Percentiles rank a stretch among this genome's conserved stretches.
phyloP scores from a whole-genome alignment of 78 protist genomes.

The Cavenderia fasciculata region DNA sequence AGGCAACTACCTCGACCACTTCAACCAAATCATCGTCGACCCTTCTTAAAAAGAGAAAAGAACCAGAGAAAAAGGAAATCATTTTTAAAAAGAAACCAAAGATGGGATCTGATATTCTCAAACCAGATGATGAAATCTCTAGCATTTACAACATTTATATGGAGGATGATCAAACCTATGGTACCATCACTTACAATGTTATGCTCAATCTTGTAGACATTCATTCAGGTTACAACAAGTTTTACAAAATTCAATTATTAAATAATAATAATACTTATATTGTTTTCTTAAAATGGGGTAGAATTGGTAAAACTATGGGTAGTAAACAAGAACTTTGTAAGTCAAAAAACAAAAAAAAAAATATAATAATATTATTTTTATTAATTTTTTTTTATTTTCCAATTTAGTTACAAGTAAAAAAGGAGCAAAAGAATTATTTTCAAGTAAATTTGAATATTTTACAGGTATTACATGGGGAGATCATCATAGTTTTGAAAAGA shows the following conservation, averaged over 20 bases:
- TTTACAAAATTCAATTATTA: conserved; percentile 67
- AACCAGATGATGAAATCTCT: not conserved
- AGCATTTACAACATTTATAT: conserved; percentile 43
- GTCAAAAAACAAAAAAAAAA: not conserved
- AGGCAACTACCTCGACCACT: conserved; percentile 18
- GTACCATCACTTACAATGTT: conserved; percentile 66
- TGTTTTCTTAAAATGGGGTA: conserved; percentile 57
- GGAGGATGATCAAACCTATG: conserved; percentile 21
- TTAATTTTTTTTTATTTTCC: no score
- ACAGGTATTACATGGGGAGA: conserved; percentile 63
- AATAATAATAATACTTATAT: not conserved
- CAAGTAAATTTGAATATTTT: conserved; percentile 24
- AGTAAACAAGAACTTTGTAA: not conserved
- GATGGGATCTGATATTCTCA: conserved; percentile 51
- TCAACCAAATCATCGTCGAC: not conserved
- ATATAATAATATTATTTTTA: not conserved
- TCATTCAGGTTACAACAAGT: conserved; percentile 47
- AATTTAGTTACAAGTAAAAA: no score
- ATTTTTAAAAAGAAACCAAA: conserved; percentile 51
- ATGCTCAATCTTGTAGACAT: conserved; percentile 72
- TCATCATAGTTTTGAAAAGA: conserved; percentile 49
- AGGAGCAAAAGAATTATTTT: conserved; percentile 21
- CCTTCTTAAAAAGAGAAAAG: not conserved
- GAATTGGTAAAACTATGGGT: conserved; percentile 65
- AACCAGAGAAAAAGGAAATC: not conserved